Base-by-base conservation (phyloP, 805 yeast species). In the Cyberlindnera bimundalis region DNA sequence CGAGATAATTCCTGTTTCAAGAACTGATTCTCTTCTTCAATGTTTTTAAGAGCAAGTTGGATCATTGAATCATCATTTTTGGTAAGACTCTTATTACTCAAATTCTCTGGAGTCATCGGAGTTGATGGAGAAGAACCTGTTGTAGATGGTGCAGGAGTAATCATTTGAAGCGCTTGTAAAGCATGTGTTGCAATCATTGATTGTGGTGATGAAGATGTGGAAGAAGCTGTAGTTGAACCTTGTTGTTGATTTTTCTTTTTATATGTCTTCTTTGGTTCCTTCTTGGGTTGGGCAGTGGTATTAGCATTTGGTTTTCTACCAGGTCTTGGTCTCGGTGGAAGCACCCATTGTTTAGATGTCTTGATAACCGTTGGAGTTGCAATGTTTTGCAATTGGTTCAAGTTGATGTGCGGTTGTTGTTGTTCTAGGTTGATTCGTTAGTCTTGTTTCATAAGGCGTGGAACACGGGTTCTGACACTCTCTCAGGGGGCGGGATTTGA, bases 261-360 rank as follows among this genome's bases (percentile, higher is more conserved):
- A 26, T 42, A 42, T n/a, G 42, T 29, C 45, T 43, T 46, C 33
- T 45, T 47, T 25, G 47, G 40, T 34, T 45, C 47, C 42, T 47
- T 45, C 64, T 86, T 86, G 39, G 93, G 68, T 60, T 84, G 83
- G 17, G 80, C 74, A 0, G 86, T 84, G 1, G 42, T 33, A 25
- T 91, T 87, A 0, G 88, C 74, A 48, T 85, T 56, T 3, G 79
- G 80, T 50, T 76, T 77, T 37, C 81, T 64, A 16, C 84, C 85
- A 0, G 85, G 84, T 50, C 84, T 81, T 19, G 93, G 91, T 50
- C 91, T 69, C 5, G 93, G 93, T 3, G 93, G 95, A 28, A 84
- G 65, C 10, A 82, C 89, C 90, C 93, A 87, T 55, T 78, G 80
- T 55, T 82, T 82, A 37, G 89, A 81, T 1, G 91, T 81, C 51